Conservation (phyloP, 176 grass and related monocot species). For the Bromus sterilis region DNA sequence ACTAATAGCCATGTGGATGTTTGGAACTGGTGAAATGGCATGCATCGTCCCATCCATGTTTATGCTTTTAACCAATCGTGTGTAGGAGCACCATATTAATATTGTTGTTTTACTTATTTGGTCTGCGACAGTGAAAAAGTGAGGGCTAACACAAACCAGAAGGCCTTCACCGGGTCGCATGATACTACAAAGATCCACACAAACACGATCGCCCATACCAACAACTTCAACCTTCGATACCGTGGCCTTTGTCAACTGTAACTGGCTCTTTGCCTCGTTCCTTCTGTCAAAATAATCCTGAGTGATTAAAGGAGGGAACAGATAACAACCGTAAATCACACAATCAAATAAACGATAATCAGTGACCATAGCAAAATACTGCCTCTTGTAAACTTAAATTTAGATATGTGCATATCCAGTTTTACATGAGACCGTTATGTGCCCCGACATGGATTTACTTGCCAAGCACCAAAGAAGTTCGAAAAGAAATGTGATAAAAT, state of each 20-base stretch:
- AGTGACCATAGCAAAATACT: not conserved
- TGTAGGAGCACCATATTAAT: not conserved
- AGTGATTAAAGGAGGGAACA: constrained; percentile 35
- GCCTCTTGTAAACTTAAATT: not conserved
- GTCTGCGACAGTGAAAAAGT: not conserved
- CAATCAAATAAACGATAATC: not conserved
- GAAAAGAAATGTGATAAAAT: not conserved
- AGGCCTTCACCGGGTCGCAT: constrained; percentile 92
- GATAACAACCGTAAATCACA: constrained; percentile 17
- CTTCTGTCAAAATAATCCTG: constrained; percentile 95
- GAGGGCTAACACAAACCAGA: constrained; percentile 62
- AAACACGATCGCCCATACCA: constrained; percentile 93
- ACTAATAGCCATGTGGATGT: not conserved
- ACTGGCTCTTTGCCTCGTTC: constrained; percentile 53
- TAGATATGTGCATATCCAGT: not conserved
- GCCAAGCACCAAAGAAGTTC: not conserved
- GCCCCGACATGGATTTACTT: not conserved
- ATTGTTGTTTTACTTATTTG: not conserved
- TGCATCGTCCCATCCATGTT: not conserved
- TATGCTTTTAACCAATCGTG: not conserved
- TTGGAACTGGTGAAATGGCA: not conserved
- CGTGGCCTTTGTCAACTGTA: constrained; percentile 64
- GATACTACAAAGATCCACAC: constrained; percentile 93
- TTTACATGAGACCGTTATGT: not conserved
- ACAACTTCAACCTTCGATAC: constrained; percentile 69